These are phyloP conservation scores for Spinacia oleracea DNA, from an alignment of 179 eudicot genomes.

Conservation along the genomic window DNA sequence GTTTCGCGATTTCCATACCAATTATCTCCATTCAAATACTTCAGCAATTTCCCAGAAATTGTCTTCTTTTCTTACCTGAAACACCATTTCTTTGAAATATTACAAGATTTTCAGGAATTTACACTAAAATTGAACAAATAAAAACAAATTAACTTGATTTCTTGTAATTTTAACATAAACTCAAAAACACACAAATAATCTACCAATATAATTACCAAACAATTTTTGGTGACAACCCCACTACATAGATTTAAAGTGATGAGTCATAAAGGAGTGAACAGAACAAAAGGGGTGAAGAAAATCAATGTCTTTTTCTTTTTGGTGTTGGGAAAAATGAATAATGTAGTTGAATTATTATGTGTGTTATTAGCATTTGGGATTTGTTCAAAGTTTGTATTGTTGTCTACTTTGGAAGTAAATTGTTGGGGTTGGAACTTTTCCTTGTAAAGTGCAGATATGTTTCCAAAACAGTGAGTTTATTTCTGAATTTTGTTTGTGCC, in stretches of 20 bases:
- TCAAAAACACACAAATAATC: too few species aligned
- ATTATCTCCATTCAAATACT: conserved; percentile 20
- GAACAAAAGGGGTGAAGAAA: neutral
- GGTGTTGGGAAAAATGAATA: neutral
- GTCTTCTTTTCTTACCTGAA: too few species aligned
- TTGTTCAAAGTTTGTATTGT: neutral
- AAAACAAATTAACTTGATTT: too few species aligned
- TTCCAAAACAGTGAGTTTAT: conserved; percentile 1
- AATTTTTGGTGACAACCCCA: too few species aligned
- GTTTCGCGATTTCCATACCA: conserved; percentile 21
- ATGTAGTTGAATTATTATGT: neutral
- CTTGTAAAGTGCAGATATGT: neutral
- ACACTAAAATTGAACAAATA: too few species aligned
- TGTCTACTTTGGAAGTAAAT: neutral
- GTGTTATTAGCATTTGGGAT: neutral
- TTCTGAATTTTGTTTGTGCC: neutral
- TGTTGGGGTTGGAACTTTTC: too few species aligned
- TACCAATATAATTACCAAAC: too few species aligned
- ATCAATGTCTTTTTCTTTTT: neutral
- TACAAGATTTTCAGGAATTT: too few species aligned
- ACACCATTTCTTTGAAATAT: too few species aligned
- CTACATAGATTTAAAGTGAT: too few species aligned
- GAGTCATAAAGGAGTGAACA: too few species aligned
- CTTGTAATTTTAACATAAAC: too few species aligned
- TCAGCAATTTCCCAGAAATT: neutral